phyloP scores from a whole-genome alignment of 805 yeast genomes.

The Cyberlindnera amylophila region DNA sequence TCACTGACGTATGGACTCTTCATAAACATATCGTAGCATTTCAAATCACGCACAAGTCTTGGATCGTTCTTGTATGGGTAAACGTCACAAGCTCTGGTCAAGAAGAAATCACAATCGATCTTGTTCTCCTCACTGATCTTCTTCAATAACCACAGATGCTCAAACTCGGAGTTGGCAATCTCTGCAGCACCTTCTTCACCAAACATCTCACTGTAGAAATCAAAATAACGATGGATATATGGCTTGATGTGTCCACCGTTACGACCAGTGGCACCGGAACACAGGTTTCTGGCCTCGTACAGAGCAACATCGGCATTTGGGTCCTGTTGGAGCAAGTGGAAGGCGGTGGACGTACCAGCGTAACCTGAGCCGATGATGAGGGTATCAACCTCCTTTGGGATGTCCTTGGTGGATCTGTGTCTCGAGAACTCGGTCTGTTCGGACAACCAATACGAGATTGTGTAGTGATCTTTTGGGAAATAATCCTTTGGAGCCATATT shows the following conservation, averaged over 20 bases:
- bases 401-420: constrained; percentile 13
- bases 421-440: constrained; percentile 18
- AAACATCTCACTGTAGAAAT: constrained; percentile 5
- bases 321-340: constrained; percentile 31
- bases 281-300: constrained; percentile 39
- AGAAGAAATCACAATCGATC: constrained; percentile 38
- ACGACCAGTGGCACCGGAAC: constrained; percentile 45
- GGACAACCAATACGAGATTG: constrained; percentile 20
- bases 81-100: constrained; percentile 34
- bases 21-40: constrained; percentile 19
- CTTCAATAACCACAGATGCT: constrained; percentile 32
- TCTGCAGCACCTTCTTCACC: constrained; percentile 31
- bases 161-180: constrained; percentile 36
- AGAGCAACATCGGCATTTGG: constrained; percentile 26
- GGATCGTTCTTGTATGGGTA: constrained; percentile 26
- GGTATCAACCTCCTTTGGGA: constrained; percentile 37
- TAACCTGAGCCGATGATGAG: constrained; percentile 44
- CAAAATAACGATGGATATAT: constrained; percentile 17
- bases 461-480: constrained; percentile 18
- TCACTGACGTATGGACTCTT: constrained; percentile 30
- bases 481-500: constrained; percentile 5
- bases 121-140: constrained; percentile 30
- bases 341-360: constrained; percentile 40
- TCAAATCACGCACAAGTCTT: constrained; percentile 15
- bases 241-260: constrained; percentile 50